Base-by-base conservation (phyloP, 257 asterid genomes). In the Striga asiatica region DNA sequence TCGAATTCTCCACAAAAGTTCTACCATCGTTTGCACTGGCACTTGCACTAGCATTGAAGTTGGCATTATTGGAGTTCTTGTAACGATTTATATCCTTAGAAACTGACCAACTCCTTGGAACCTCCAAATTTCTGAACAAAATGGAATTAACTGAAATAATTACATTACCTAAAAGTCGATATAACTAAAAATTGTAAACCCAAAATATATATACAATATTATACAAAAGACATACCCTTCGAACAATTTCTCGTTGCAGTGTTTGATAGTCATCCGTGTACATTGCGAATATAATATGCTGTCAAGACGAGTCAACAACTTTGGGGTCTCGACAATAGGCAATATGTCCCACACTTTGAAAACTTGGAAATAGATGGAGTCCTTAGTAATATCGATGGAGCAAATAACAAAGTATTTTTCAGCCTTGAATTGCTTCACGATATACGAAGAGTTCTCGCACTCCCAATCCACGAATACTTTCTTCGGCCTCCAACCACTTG, bases 401-500 rank as follows among this genome's bases (percentile, higher is more conserved):
- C 93, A 85, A 29, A 85, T 59, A 23, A 72, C 35, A 46, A 24
- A 70, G 24, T 56, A 58, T 12, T 54, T 60, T 20, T 81, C 83
- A 56, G 76, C 78, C 71, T 75, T 76, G 48, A 78, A 77, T 22
- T 68, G 76, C 50, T 85, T 72, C 32, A 85, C 56, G 41, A 74
- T 50, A 53, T 75, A 73, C 0, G 61, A 66, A 46, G 93, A 76
- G 49, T 46, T 59, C 63, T 67, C 66, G 25, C 83, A 80, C 62
- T 54, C 23, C 58, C 41, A 31, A 58, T 85, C 81, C 66, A 78
- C 77, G 23, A 49, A 63, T 38, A 60, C 52, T 38, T 64, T 81
- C 78, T 68, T 72, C 1, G 95, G 93, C 51, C 87, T 75, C 95
- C 95, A 82, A 31, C 95, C 95, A 13, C 73, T 53, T 46, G 87